Evolutionary conservation across 2,329 filamentous ascomycete genomes (phyloP), one percentile per base, ranked within the genome.

Genomic region (Aureobasidium sp.): DNA sequence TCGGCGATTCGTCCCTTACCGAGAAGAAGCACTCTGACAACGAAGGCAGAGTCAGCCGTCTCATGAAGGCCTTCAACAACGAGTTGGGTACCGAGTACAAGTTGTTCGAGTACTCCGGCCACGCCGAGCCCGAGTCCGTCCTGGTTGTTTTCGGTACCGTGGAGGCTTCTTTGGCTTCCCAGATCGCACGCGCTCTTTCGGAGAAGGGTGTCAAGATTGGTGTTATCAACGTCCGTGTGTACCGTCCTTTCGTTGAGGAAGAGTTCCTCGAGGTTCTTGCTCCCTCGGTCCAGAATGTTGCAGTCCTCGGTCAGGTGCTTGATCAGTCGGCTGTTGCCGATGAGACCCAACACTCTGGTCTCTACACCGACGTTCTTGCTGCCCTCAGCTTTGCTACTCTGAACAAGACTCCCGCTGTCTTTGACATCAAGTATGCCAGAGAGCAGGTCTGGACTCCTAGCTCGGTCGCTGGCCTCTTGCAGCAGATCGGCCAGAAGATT

Each of bases 231-330:
- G 93, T 97, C 51, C 89, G 94, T 66, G 83, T 99, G 61, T 99
- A 97, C 80, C 86, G 93, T 47, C 94, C 94, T 17, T 97, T 99
- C 71, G 85, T 94, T 36, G 94, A 99, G 77, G 91, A 97, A 73
- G 89, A 90, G 57, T 97, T 99, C 81, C 79, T 97, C 65, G 86
- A 88, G 67, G 84, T 84, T 12, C 83, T 99, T 31, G 91, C 94
- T 37, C 80, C 85, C 67, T 89, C 89, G 39, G 84, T 87, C 51
- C 85, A 84, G 76, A 88, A 83, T 65, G 82, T 99, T 66, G 87
- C 88, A 41, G 91, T 97, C 22, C 84, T 99, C 6, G 94, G 94
- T 60, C 94, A 99, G 74, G 93, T 99, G 67, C 77, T 82, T 65
- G 86, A 89, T 67, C 83, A 89, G 65, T 79, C 84, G 63, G 85